These are phyloP conservation scores for Acer saccharum DNA, from an alignment of 345 rosid genomes.

Conservation along the genomic window DNA sequence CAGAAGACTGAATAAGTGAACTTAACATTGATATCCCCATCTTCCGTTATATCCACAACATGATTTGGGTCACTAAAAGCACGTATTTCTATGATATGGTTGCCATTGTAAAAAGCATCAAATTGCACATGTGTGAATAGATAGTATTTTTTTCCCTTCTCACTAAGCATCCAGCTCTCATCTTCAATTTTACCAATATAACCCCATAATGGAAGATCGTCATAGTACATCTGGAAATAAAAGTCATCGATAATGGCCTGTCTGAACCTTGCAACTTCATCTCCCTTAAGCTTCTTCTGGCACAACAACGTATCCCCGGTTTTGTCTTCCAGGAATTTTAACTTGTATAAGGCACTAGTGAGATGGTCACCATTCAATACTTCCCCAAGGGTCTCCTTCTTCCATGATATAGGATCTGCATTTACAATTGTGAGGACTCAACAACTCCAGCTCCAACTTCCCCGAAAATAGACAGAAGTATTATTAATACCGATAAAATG, in stretches of 20 bases:
- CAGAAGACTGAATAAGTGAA: constrained; percentile 81
- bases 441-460: constrained; percentile 12
- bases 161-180: constrained; percentile 32
- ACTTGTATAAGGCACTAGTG: constrained; percentile 48
- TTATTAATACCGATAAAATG: neutral
- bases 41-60: constrained; percentile 67
- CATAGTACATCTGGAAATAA: constrained; percentile 87
- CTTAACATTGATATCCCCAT: constrained; percentile 53
- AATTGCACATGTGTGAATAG: constrained; percentile 71
- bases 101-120: constrained; percentile 59
- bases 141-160: constrained; percentile 47
- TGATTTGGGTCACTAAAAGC: constrained; percentile 67
- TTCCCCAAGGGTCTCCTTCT: constrained; percentile 75
- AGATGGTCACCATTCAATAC: constrained; percentile 80
- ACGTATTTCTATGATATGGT: constrained; percentile 53
- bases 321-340: constrained; percentile 61
- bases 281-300: constrained; percentile 44
- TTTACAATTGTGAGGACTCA: constrained; percentile 13
- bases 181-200: constrained; percentile 79
- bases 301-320: constrained; percentile 45
- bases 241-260: constrained; percentile 58
- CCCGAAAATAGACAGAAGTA: constrained; percentile 3
- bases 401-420: constrained; percentile 57
- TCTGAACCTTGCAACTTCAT: constrained; percentile 58
- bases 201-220: constrained; percentile 93